Evolutionary conservation across 306 rosid species (phyloP).

Genomic region (Trichosanthes truncata): DNA sequence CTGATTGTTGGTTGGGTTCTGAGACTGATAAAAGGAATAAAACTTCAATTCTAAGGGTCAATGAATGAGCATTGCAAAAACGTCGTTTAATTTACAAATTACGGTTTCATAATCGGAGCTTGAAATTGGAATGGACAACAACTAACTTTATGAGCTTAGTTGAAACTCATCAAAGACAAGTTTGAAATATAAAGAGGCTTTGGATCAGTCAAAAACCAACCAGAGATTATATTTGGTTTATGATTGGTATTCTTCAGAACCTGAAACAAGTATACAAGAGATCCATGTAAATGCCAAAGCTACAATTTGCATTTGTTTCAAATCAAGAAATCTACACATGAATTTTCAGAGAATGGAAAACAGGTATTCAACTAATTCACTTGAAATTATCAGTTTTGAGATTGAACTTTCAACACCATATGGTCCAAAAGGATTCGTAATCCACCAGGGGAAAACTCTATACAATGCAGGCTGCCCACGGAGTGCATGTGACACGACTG

Average conservation of each 20-base stretch:
- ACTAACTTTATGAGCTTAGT: not conserved
- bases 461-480: not conserved
- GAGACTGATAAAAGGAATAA: not conserved
- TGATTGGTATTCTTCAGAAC: not conserved
- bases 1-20: not conserved
- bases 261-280: not conserved
- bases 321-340: not conserved
- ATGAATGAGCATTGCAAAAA: not conserved
- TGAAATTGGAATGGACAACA: not conserved
- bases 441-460: not conserved
- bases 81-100: not conserved
- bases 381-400: not conserved
- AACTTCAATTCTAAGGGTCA: not conserved
- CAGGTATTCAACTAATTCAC: not conserved
- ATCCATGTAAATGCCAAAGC: not conserved
- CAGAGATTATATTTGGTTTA: not conserved
- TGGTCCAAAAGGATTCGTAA: not conserved
- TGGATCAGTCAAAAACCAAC: not conserved
- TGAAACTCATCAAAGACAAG: not conserved
- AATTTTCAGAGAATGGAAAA: not conserved
- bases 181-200: not conserved
- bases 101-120: not conserved
- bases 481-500: not conserved
- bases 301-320: not conserved
- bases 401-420: not conserved